Evolutionary conservation across 73 alveolate genomes (phyloP).

Genomic region (Symbiodinium pilosum): DNA sequence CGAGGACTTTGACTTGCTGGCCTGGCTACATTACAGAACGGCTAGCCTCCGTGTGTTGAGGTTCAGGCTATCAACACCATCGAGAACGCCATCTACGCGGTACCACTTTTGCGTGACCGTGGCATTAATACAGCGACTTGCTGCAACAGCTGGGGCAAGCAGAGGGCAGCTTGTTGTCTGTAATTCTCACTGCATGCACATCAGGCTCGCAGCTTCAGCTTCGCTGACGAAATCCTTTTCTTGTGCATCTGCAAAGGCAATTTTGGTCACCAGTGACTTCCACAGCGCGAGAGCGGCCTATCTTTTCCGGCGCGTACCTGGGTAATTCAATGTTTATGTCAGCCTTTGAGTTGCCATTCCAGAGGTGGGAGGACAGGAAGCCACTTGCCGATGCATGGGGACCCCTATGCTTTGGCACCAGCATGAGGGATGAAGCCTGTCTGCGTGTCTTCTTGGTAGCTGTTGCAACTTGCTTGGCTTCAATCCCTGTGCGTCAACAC

Average conservation of each 20-base stretch:
- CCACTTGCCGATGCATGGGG: too few relatives aligned
- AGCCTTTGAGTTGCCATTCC: background rate
- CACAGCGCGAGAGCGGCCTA: background rate
- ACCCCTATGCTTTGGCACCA: too few relatives aligned
- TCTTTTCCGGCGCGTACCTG: background rate
- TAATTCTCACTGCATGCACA: too few relatives aligned
- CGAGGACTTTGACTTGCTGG: too few relatives aligned
- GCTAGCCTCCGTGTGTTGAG: background rate
- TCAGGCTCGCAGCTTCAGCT: too few relatives aligned
- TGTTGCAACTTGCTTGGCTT: too few relatives aligned
- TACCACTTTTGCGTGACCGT: background rate
- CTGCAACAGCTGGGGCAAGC: background rate
- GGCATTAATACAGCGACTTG: background rate
- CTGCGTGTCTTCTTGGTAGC: too few relatives aligned
- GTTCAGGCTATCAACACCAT: conserved; percentile 2
- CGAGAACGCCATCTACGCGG: background rate
- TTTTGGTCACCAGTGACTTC: conserved; percentile 7
- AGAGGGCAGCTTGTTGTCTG: background rate
- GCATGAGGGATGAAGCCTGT: too few relatives aligned
- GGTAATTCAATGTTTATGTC: background rate
- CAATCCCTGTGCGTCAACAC: too few relatives aligned
- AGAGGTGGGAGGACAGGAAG: background rate
- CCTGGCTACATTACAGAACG: too few relatives aligned
- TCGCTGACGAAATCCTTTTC: background rate
- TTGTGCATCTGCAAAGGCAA: background rate